Evolutionary conservation across 2,329 filamentous ascomycete genomes (phyloP).

Genomic region (Lasiodiplodia citricola): DNA sequence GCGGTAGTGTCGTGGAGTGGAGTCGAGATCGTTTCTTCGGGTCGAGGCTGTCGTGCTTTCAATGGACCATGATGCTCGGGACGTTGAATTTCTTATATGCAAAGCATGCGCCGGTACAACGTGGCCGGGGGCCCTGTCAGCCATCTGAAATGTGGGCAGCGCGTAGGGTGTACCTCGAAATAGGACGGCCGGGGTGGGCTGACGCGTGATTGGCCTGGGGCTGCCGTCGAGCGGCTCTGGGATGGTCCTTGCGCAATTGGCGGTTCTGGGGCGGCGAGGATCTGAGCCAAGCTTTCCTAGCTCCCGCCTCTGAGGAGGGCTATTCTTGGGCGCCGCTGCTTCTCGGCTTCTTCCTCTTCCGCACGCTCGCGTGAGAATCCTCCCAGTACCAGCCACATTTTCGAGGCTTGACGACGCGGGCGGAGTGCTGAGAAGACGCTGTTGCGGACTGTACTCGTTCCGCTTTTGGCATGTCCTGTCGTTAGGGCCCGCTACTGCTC

Average conservation of each 20-base stretch:
- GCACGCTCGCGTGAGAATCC: conserved; percentile 4
- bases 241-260: conserved; percentile 18
- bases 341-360: background rate
- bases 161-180: conserved; percentile 22
- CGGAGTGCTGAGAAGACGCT: conserved; percentile 6
- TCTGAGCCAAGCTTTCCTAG: conserved; percentile 23
- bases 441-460: background rate
- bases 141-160: conserved; percentile 2
- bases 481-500: background rate
- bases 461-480: background rate
- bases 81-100: conserved; percentile 12
- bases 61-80: conserved; percentile 16
- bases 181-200: conserved; percentile 2
- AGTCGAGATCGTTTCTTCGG: background rate
- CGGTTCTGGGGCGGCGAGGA: background rate
- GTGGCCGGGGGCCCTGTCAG: background rate
- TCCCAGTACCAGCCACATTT: background rate
- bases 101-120: conserved; percentile 7
- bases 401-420: background rate
- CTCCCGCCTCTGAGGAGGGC: conserved; percentile 1
- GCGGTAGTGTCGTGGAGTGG: background rate
- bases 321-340: conserved; percentile 9
- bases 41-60: conserved; percentile 17
- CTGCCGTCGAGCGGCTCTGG: conserved; percentile 8
- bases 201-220: background rate